A percentile compares a stretch with the other conserved stretches of the same genome.
These are phyloP conservation scores for Parathielavia appendiculata DNA, from an alignment of 495 filamentous ascomycete species.

Conservation along the genomic window DNA sequence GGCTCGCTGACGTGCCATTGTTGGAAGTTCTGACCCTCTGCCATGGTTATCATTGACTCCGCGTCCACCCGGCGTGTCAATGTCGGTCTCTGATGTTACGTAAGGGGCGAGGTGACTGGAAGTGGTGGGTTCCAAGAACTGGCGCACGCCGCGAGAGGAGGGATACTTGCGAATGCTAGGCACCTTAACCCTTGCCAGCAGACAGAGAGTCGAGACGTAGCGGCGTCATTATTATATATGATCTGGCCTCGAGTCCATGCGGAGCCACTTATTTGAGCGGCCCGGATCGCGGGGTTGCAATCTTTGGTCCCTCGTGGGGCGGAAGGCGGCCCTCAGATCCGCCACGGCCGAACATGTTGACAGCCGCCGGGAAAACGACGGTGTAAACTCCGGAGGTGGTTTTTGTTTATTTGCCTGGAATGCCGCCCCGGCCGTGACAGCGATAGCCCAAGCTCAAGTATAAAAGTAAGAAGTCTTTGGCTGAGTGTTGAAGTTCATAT, in stretches of 20 bases:
- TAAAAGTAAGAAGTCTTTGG: not conserved
- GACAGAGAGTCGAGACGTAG: not conserved
- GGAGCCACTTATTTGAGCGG: constrained; percentile 12
- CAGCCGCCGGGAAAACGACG: constrained; percentile 11
- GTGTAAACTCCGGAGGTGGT: not conserved
- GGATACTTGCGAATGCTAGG: not conserved
- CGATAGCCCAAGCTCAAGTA: not conserved
- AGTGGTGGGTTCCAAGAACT: too few species aligned
- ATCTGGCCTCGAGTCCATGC: constrained; percentile 4
- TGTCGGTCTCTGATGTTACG: not conserved
- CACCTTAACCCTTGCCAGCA: not conserved
- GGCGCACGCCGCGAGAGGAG: not conserved
- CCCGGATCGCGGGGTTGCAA: constrained; percentile 11
- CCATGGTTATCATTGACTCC: constrained; percentile 21
- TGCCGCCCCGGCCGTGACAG: not conserved
- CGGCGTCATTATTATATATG: not conserved
- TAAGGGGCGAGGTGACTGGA: not conserved
- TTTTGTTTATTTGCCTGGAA: not conserved
- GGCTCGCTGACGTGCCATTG: constrained; percentile 55
- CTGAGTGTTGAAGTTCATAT: not conserved
- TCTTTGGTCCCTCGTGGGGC: not conserved
- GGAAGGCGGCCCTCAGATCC: constrained; percentile 33
- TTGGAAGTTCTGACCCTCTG: constrained; percentile 28
- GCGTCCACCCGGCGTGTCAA: not conserved
- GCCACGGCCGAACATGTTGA: constrained; percentile 11